Percentiles rank a stretch among this genome's conserved stretches.
These are phyloP conservation scores for Aspergillus baeticus DNA, from an alignment of 495 filamentous ascomycete species.

Conservation along the genomic window DNA sequence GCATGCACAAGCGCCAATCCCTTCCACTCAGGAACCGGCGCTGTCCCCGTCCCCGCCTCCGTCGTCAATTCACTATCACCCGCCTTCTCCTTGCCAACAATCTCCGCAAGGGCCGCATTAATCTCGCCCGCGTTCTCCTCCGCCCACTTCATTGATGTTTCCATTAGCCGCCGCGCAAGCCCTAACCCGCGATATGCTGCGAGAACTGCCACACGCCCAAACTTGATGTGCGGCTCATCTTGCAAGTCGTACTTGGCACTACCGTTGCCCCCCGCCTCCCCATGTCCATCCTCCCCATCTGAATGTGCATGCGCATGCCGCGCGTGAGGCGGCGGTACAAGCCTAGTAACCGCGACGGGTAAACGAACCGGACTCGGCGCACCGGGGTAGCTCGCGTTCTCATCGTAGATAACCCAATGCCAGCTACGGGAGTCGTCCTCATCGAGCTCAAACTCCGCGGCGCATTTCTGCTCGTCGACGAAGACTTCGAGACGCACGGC, in stretches of 20 bases:
- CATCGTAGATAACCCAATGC: constrained; percentile 75
- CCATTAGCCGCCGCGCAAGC: constrained; percentile 51
- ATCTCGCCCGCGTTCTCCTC: constrained; percentile 50
- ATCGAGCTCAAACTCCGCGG: constrained; percentile 71
- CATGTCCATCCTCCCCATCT: not conserved
- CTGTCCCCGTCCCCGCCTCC: constrained; percentile 10
- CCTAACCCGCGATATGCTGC: constrained; percentile 12
- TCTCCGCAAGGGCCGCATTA: constrained; percentile 29
- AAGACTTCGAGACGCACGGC: constrained; percentile 74
- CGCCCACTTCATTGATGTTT: constrained; percentile 63
- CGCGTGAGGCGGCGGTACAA: constrained; percentile 62
- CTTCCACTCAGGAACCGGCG: constrained; percentile 46
- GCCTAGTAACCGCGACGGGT: constrained; percentile 65
- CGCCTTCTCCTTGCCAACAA: constrained; percentile 45
- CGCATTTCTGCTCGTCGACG: constrained; percentile 69
- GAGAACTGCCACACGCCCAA: constrained; percentile 14
- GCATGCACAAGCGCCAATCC: constrained; percentile 76
- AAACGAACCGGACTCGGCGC: not conserved
- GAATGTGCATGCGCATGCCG: constrained; percentile 10
- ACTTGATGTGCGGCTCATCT: constrained; percentile 65
- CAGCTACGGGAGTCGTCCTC: constrained; percentile 71
- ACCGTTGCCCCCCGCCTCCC: not conserved
- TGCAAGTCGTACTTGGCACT: constrained; percentile 20
- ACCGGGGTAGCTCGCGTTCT: not conserved
- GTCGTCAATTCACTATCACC: too few species aligned